A percentile compares a stretch with the other conserved stretches of the same genome.
These are phyloP conservation scores for Nyctanthes arbortristis DNA, from an alignment of 257 asterid genomes.

Conservation along the genomic window DNA sequence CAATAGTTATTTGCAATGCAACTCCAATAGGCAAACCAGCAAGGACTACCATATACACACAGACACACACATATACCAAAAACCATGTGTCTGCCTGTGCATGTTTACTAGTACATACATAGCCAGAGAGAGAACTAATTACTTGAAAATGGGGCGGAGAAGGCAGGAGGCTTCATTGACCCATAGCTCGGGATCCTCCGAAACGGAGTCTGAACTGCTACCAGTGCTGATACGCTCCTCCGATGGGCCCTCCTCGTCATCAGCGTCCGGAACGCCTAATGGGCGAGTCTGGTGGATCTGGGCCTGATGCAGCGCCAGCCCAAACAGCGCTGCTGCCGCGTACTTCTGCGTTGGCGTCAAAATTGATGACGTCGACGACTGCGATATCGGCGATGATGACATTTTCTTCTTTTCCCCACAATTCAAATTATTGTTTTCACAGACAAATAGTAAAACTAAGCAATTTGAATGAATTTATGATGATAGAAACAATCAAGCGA, in stretches of 20 bases:
- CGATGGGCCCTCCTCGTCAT: slow-evolving; percentile 32
- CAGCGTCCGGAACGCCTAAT: slow-evolving; percentile 63
- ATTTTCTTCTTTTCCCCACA: slow-evolving; percentile 15
- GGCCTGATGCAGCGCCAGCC: slow-evolving; percentile 73
- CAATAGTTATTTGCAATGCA: not conserved
- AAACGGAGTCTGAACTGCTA: slow-evolving; percentile 67
- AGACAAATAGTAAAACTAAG: not conserved
- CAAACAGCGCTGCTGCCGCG: slow-evolving; percentile 80
- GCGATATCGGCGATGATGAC: slow-evolving; percentile 36
- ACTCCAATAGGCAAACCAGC: too few relatives aligned
- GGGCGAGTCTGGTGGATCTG: slow-evolving; percentile 74
- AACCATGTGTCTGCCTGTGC: not conserved
- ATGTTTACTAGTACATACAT: not conserved
- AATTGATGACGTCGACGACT: slow-evolving; percentile 45
- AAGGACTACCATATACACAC: not conserved
- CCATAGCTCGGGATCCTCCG: slow-evolving; percentile 74
- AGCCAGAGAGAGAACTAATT: not conserved
- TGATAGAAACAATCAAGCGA: not conserved
- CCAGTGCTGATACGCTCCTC: slow-evolving; percentile 61
- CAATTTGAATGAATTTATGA: not conserved
- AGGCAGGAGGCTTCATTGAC: slow-evolving; percentile 62
- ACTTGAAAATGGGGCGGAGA: slow-evolving; percentile 84
- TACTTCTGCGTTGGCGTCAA: slow-evolving; percentile 72
- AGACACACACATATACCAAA: not conserved
- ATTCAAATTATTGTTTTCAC: not conserved